Evolutionary conservation across 2,329 filamentous ascomycete species (phyloP), one percentile per base, ranked within the genome.

Genomic region (Ceratocystis huliohia): DNA sequence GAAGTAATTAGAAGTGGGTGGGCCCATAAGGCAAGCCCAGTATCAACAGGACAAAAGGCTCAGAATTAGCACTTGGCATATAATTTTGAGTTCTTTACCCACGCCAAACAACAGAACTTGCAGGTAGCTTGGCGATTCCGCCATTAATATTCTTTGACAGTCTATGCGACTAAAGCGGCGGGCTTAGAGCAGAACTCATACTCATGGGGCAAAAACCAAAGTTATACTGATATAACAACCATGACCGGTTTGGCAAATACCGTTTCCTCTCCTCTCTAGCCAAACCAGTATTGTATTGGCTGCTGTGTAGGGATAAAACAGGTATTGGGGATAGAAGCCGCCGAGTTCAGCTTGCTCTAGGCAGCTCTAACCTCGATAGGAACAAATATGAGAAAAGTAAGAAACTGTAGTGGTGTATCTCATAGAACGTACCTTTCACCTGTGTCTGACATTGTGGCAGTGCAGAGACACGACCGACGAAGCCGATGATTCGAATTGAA

Each of bases 371-470:
- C 6, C n/a, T 25, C 44, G 56, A 61, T 65, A 8, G 45, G 44
- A 10, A 50, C 22, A 48, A 37, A 61, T 37, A 59, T 41, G 62
- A 48, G 61, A 45, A 28, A 50, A 61, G 25, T 63, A 30, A 44
- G 46, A 62, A 44, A 20, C 37, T 22, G n/a, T 33, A 65, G 15
- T 59, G 28, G 53, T 33, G 53, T 10, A 20, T 59, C 25, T 59
- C 25, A 30, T 8, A 59, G 28, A 64, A 71, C 73, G 70, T 73
- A 76, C 75, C 73, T 74, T 45, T 75, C 74, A 67, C 74, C 73
- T 64, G 71, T 69, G 41, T 76, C 75, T 64, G 74, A 76, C 75
- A 76, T 76, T 68, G 68, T 73, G 71, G 66, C 66, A 63, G 66
- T 67, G 66, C 66, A 67, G 50, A 53, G 44, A 61, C 46, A 50